Conservation (phyloP, 345 rosid genomes). For the Theobroma cacao region DNA sequence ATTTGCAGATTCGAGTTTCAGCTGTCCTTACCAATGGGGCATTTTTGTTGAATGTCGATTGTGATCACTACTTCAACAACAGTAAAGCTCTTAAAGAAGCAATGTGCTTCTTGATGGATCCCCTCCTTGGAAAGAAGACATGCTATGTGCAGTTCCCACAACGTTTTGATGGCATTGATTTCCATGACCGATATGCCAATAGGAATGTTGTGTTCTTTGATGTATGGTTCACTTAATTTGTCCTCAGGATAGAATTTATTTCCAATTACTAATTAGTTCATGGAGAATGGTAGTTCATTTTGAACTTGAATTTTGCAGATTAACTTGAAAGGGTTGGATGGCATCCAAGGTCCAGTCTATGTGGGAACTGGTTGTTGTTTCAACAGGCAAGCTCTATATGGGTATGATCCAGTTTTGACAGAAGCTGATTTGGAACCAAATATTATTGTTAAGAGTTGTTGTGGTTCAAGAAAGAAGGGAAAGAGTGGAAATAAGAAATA, state of each 20-base stretch:
- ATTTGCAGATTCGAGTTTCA: conserved; percentile 88
- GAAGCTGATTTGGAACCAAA: conserved; percentile 96
- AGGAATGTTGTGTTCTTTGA: conserved; percentile 98
- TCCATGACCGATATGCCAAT: conserved; percentile 99
- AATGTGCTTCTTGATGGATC: conserved; percentile 99
- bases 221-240: conserved; percentile 46
- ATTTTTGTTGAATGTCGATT: conserved; percentile 93
- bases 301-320: conserved; percentile 48
- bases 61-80: conserved; percentile 99
- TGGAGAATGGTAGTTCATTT: background rate
- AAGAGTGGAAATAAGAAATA: conserved; percentile 68
- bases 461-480: conserved; percentile 92
- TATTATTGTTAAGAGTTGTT: conserved; percentile 92
- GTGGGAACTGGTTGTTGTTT: conserved; percentile 99
- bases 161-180: conserved; percentile 99
- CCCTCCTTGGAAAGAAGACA: conserved; percentile 77
- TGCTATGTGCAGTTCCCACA: conserved; percentile 99
- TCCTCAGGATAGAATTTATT: conserved; percentile 8
- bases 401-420: conserved; percentile 95
- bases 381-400: conserved; percentile 97
- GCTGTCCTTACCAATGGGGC: conserved; percentile 99
- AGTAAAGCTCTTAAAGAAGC: conserved; percentile 99
- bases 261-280: background rate
- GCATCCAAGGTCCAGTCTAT: conserved; percentile 98
- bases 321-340: conserved; percentile 97